Evolutionary conservation across 2,329 filamentous ascomycete genomes (phyloP), one percentile per base, ranked within the genome.

Genomic region (Neonectria faginata): DNA sequence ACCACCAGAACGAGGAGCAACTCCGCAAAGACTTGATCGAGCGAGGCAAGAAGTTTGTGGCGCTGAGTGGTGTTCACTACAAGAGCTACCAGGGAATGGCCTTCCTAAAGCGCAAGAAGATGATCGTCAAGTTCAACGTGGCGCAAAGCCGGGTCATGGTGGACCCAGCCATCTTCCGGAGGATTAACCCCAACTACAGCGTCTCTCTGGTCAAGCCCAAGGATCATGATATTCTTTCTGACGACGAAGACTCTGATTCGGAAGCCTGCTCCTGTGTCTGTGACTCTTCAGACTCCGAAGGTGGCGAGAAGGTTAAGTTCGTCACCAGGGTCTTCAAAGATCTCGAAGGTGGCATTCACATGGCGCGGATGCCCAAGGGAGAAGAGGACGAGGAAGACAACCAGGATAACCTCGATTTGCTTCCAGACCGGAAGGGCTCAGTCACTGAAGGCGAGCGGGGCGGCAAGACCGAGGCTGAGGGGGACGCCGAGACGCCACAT

Each of bases 121-220:
- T 61, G 20, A 85, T 63, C 14, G 81, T 92, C 75, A 95, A 93
- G 77, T 90, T 97, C 78, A 93, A 93, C 74, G 91, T 97, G 77
- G 93, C 94, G 67, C 92, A 94, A 66, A 92, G 93, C 18, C 89
- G 94, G 31, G 86, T 97, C 67, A 97, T 97, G 93, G 84, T 97
- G 25, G 94, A 97, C 74, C 89, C 93, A 0, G 89, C 89, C 3
- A 92, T 92, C 45, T 94, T 97, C 79, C 88, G 93, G 9, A 88
- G 92, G 36, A 92, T 95, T 77, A 92, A 96, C 70, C 92, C 94
- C 1, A 97, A 97, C 75, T 97, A 97, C 70, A 87, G 87, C 0
- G 88, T 95, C 71, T 92, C 91, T 22, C 84, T 87, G 2, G 89
- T 97, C 59, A 89, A 91, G 54, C 88, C 91, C 0, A 91, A 92